phyloP scores from a whole-genome alignment of 1,284 basidiomycete species.

The Nidula niveotomentosa region DNA sequence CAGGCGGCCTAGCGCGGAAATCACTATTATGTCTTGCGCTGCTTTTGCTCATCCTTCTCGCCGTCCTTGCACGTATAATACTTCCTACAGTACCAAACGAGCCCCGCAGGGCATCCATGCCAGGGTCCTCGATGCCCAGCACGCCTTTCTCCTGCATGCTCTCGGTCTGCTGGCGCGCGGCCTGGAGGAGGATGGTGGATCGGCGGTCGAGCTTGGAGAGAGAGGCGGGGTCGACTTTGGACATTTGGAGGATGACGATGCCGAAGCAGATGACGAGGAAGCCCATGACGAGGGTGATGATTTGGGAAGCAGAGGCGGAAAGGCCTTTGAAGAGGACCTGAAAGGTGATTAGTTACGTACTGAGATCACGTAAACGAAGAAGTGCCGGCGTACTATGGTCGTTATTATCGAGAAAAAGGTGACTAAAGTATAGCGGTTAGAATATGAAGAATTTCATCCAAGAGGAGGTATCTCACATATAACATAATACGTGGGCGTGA shows the following conservation, averaged over 20 bases:
- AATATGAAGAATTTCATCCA: not conserved
- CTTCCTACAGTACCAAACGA: slow-evolving; percentile 87
- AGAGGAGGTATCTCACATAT: slow-evolving; percentile 49
- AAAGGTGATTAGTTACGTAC: not conserved
- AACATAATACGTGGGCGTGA: slow-evolving; percentile 90
- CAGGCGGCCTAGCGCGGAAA: slow-evolving; percentile 17
- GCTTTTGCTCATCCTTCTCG: slow-evolving; percentile 60
- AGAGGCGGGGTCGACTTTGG: slow-evolving; percentile 83
- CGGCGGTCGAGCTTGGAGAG: slow-evolving; percentile 80
- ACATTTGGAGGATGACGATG: slow-evolving; percentile 95
- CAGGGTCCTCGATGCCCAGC: slow-evolving; percentile 69
- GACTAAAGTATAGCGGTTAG: slow-evolving; percentile 40
- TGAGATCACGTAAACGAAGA: not conserved
- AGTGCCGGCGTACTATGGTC: slow-evolving; percentile 59
- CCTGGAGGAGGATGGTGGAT: slow-evolving; percentile 84
- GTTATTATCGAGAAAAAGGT: slow-evolving; percentile 90
- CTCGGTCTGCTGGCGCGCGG: slow-evolving; percentile 67
- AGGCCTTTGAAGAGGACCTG: slow-evolving; percentile 92
- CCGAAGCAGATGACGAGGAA: slow-evolving; percentile 90
- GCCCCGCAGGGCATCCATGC: slow-evolving; percentile 88
- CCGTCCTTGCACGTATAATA: slow-evolving; percentile 82
- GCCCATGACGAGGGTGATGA: slow-evolving; percentile 90
- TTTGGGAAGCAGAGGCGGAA: slow-evolving; percentile 70
- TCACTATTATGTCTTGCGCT: slow-evolving; percentile 22
- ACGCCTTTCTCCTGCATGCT: slow-evolving; percentile 58